A percentile compares a stretch with the other conserved stretches of the same genome.
These are phyloP conservation scores for Acer negundo DNA, from an alignment of 345 rosid species.

Conservation along the genomic window DNA sequence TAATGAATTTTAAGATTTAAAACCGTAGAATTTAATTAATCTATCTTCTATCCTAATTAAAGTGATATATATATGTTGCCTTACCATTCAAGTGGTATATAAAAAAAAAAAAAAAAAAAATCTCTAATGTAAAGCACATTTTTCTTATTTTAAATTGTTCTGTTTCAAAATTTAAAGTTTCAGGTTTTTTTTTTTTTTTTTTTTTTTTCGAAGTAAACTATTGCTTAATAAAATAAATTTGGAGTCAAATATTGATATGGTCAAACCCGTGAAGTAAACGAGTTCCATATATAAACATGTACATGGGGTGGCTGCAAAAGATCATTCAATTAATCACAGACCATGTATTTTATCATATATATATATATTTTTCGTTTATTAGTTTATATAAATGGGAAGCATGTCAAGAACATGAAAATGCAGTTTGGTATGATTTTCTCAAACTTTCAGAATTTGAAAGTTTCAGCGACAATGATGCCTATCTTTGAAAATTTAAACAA, in stretches of 20 bases:
- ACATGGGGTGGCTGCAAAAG: conserved; percentile 1
- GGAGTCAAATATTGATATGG: not conserved
- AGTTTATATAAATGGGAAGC: not conserved
- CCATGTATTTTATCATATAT: not conserved
- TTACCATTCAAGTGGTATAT: no score
- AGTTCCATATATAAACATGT: not conserved
- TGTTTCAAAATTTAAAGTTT: no score
- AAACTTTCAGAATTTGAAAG: not conserved
- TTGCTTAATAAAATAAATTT: not conserved
- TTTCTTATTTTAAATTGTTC: no score
- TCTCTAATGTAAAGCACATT: no score
- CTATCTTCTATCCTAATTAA: no score
- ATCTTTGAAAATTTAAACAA: not conserved
- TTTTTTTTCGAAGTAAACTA: not conserved
- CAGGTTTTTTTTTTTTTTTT: no score
- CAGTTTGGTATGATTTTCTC: not conserved
- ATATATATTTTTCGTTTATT: no score
- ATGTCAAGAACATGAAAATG: not conserved
- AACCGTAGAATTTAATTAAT: no score
- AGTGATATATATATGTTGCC: no score
- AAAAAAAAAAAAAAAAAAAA: no score
- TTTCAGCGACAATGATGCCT: not conserved
- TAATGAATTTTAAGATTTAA: no score
- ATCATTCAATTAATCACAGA: not conserved
- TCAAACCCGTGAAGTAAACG: not conserved